These are phyloP conservation scores for Silene latifolia DNA, from an alignment of 148 eudicot genomes.

Conservation along the genomic window DNA sequence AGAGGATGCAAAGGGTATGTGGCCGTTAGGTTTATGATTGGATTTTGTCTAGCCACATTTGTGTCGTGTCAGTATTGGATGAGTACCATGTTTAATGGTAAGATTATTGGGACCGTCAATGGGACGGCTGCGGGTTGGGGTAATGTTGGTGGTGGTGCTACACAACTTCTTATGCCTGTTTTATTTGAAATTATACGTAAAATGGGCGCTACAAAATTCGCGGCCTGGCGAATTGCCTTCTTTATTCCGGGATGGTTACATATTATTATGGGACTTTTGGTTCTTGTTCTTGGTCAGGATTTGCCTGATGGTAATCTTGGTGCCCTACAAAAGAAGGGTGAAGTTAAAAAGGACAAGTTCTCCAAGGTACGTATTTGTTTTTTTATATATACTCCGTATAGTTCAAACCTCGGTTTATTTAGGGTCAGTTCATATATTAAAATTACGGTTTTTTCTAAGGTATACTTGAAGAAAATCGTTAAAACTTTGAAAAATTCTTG, in stretches of 20 bases:
- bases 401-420: background rate
- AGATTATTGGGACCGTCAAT: background rate
- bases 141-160: background rate
- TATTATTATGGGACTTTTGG: background rate
- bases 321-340: background rate
- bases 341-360: background rate
- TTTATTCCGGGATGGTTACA: background rate
- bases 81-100: background rate
- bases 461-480: no score
- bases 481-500: no score
- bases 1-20: background rate
- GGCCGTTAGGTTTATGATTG: background rate
- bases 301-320: background rate
- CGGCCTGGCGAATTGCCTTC: background rate
- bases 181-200: background rate
- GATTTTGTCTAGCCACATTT: background rate
- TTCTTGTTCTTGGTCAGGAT: background rate
- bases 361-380: background rate
- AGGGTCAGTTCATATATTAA: no score
- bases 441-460: no score
- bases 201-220: background rate
- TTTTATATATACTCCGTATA: background rate
- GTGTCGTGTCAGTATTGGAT: background rate
- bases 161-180: background rate
- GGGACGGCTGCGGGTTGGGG: background rate